Conservation (phyloP, 345 rosid genomes). For the Euphorbia peplus region DNA sequence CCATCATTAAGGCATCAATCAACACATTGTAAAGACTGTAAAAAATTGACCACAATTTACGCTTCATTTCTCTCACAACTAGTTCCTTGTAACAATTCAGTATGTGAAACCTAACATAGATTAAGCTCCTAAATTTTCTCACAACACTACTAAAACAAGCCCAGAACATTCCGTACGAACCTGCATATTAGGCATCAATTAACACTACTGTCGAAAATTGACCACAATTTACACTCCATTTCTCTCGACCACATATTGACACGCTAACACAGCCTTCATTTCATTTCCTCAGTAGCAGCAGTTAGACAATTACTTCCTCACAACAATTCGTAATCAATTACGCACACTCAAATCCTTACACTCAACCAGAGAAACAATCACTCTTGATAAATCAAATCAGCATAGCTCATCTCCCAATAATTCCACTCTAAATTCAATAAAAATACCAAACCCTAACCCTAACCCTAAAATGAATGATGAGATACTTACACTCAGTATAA, state of each 20-base stretch:
- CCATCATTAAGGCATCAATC: neutral
- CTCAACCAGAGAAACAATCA: neutral
- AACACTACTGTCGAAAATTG: no score
- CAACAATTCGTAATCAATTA: neutral
- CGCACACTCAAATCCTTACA: neutral
- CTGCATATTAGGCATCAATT: no score
- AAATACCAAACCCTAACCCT: no score
- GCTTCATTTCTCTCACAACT: no score
- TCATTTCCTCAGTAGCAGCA: neutral
- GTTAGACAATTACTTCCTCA: neutral
- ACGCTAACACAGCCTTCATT: neutral
- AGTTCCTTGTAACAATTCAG: no score
- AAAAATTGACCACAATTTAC: no score
- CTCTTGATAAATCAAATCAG: neutral
- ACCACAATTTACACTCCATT: no score
- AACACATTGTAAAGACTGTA: neutral
- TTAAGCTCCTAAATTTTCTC: no score
- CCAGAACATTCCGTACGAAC: no score
- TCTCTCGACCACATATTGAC: neutral
- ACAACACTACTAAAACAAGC: no score
- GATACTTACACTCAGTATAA: slow-evolving; percentile 83
- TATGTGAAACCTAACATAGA: no score
- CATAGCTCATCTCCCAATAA: neutral
- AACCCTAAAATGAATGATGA: neutral
- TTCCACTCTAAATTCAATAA: no score